Base-by-base conservation (phyloP, 768 basidiomycete genomes). In the Russula vinacea region DNA sequence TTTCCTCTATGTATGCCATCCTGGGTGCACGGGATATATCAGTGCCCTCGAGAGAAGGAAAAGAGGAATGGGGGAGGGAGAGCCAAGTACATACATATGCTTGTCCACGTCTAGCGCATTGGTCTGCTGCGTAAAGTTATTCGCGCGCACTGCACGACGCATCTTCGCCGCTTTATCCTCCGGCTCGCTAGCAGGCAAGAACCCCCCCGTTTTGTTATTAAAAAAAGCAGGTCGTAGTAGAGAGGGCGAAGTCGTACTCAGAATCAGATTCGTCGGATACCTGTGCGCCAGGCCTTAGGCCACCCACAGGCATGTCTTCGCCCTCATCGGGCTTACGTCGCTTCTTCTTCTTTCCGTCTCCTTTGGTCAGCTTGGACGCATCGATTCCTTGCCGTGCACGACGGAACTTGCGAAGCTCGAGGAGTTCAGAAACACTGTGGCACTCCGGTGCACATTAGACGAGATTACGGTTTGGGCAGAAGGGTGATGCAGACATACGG, bases 1-100 rank as follows among this genome's bases (percentile, higher is more conserved):
- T 98, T 71, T 91, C 86, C 70, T 98, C 97, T 56, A 99, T 98
- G 72, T 96, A 98, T 2, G 90, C 92, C 90, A 98, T 94, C 96
- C 94, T 95, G 68, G 6, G 35, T 95, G 68, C 7, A 39, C 8
- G 26, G 10, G 47, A 55, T 22, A 40, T 33, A 37, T 53, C 56
- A 42, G 54, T 60, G 17, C 26, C 11, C 16, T 8, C 14, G 24
- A 2, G 1, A 39, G 51, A 33, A 17, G 14, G 49, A 24, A 17
- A 14, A 56, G 16, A 22, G 55, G 49, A 14, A 29, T 17, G 35
- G 35, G 6, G 35, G 29, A 29, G 29, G 29, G 29, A 29, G 29
- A 26, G 39, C 51, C 4, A 11, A 11, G 14, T 29, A 78, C 91
- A 56, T 62, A 94, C 96, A 98, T 98, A 71, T 98, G 97, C 72